Evolutionary conservation across 495 filamentous ascomycete genomes (phyloP), one percentile per base, ranked within the genome.

Genomic region (Annulohypoxylon bovei): DNA sequence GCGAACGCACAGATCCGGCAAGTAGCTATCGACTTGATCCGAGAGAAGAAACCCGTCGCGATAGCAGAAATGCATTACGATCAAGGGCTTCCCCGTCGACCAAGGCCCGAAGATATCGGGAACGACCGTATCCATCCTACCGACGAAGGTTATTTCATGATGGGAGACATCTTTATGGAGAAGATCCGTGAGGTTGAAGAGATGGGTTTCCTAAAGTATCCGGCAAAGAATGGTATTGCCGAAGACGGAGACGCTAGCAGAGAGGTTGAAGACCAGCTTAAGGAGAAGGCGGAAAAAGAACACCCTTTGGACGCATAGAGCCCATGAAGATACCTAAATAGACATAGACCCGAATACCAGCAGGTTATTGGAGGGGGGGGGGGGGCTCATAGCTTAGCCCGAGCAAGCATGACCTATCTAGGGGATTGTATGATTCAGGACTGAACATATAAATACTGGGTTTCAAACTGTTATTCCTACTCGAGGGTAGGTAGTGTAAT

Each of bases 131-230:
- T 71, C 12, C 83, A 84, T 64, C 83, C 82, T 1, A 84, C 78
- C 14, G 77, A 84, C 68, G 56, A 53, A 12, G 82, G 81, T 1
- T 86, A 86, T 61, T 59, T 70, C n/a, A 80, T 81, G 75, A 84
- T 85, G 82, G 83, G 81, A 11, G 68, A 73, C 12, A 77, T 78
- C 46, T 85, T 82, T 78, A 67, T 75, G 32, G 62, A 77, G 72
- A 78, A 68, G 22, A 79, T 84, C 42, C 57, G 68, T 55, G 65
- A 76, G 35, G 79, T 79, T 2, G 68, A 75, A 32, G 27, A 50
- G 6, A 76, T 76, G 54, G 81, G 78, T 0, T 81, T 80, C 62
- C 58, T 84, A 9, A 67, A 56, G 23, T 30, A 62, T 14, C 78
- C 80, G 4, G 72, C 55, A 3, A 57, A 75, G 0, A 78, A 78